Evolutionary conservation across 2,329 filamentous ascomycete genomes (phyloP).

Genomic region (Scolecobasidium constrictum): DNA sequence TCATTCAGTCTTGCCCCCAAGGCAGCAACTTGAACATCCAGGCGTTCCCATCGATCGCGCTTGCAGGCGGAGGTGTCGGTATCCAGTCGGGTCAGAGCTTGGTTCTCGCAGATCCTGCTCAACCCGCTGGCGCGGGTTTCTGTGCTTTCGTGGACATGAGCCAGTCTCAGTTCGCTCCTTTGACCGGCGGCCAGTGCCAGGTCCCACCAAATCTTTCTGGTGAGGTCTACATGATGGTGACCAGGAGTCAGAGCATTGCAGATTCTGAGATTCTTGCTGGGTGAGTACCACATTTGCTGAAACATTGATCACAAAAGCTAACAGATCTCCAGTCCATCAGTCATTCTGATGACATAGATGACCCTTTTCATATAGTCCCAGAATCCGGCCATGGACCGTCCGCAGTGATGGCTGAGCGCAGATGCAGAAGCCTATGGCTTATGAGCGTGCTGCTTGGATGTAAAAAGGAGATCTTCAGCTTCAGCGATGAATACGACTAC

Average conservation of each 20-base stretch:
- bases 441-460: too few species aligned
- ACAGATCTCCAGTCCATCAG: slow-evolving; percentile 9
- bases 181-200: slow-evolving; percentile 45
- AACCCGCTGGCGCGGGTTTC: slow-evolving; percentile 38
- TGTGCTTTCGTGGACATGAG: slow-evolving; percentile 60
- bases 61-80: slow-evolving; percentile 39
- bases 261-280: slow-evolving; percentile 58
- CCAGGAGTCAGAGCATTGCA: slow-evolving; percentile 39
- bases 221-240: slow-evolving; percentile 57
- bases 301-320: neutral
- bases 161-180: slow-evolving; percentile 49
- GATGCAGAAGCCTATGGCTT: neutral
- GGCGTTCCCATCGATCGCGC: slow-evolving; percentile 46
- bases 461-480: neutral
- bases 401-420: neutral
- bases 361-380: neutral
- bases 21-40: slow-evolving; percentile 52
- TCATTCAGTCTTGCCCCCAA: slow-evolving; percentile 59
- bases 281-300: slow-evolving; percentile 13
- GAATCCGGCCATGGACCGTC: neutral
- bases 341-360: slow-evolving; percentile 10
- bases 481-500: neutral
- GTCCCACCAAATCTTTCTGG: slow-evolving; percentile 53
- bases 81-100: slow-evolving; percentile 27
- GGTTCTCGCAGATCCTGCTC: slow-evolving; percentile 23